Conservation (phyloP, 1,139 yeast species). For the Ogataea hybrid region DNA sequence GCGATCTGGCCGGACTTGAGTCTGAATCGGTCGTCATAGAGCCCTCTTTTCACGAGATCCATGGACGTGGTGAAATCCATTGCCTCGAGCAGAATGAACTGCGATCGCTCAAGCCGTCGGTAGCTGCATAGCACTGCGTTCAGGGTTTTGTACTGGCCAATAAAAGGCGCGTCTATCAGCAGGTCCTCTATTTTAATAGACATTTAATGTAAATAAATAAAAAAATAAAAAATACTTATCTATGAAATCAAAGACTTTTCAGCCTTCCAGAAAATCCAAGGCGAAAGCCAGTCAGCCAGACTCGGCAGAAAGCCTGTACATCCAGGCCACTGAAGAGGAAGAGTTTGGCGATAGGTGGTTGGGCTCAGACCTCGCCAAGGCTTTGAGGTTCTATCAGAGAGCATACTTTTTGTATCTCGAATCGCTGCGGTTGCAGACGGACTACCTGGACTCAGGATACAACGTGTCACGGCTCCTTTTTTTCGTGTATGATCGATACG, state of each 20-base stretch:
- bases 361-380: conserved; percentile 52
- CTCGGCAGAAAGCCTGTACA: conserved; percentile 47
- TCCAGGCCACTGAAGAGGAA: conserved; percentile 47
- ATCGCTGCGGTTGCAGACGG: conserved; percentile 32
- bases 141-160: too few relatives aligned
- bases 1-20: too few relatives aligned
- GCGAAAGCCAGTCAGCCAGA: conserved; percentile 28
- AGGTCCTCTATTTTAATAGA: too few relatives aligned
- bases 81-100: too few relatives aligned
- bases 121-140: too few relatives aligned
- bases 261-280: conserved; percentile 16
- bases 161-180: too few relatives aligned
- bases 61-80: too few relatives aligned
- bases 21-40: too few relatives aligned
- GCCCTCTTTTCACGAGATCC: too few relatives aligned
- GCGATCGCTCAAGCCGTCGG: too few relatives aligned
- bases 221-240: background rate
- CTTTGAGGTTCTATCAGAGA: conserved; percentile 50
- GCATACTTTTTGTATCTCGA: conserved; percentile 40
- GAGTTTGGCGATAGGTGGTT: conserved; percentile 61
- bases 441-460: conserved; percentile 42
- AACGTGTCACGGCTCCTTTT: conserved; percentile 49
- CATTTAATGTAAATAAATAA: background rate
- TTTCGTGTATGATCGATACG: conserved; percentile 46
- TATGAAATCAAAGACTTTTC: conserved; percentile 11